Conservation (phyloP, 2,329 filamentous ascomycete species). For the Podosphaera aphanis region DNA sequence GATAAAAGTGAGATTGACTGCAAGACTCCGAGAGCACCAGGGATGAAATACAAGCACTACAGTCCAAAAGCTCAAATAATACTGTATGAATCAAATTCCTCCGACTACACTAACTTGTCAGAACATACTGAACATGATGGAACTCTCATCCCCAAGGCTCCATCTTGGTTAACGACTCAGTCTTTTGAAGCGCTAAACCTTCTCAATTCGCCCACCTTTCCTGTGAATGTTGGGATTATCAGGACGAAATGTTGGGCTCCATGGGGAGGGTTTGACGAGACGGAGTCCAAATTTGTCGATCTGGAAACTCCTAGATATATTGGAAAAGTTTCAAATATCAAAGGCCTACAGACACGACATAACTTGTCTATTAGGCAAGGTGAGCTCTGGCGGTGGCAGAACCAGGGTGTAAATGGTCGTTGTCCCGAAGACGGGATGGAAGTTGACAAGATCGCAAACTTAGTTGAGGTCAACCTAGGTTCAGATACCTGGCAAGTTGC, state of each 20-base stretch:
- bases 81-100: constrained; percentile 39
- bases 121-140: not conserved
- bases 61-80: constrained; percentile 73
- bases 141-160: not conserved
- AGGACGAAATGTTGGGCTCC: constrained; percentile 18
- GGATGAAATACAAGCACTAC: constrained; percentile 99
- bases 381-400: constrained; percentile 3
- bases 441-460: constrained; percentile 5
- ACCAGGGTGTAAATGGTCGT: not conserved
- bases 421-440: not conserved
- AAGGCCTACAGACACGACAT: not conserved
- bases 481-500: constrained; percentile 50
- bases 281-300: not conserved
- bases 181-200: too few relatives aligned
- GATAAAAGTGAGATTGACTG: constrained; percentile 46
- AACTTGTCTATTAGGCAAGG: constrained; percentile 1
- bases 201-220: constrained; percentile 2
- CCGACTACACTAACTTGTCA: not conserved
- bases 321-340: not conserved
- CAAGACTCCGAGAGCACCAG: constrained; percentile 57
- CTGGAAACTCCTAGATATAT: too few relatives aligned
- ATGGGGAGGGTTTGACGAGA: constrained; percentile 12
- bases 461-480: constrained; percentile 50
- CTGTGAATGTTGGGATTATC: constrained; percentile 17
- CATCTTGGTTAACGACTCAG: too few relatives aligned